phyloP scores from a whole-genome alignment of 1,284 basidiomycete species.

The Pyrrhoderma noxium region DNA sequence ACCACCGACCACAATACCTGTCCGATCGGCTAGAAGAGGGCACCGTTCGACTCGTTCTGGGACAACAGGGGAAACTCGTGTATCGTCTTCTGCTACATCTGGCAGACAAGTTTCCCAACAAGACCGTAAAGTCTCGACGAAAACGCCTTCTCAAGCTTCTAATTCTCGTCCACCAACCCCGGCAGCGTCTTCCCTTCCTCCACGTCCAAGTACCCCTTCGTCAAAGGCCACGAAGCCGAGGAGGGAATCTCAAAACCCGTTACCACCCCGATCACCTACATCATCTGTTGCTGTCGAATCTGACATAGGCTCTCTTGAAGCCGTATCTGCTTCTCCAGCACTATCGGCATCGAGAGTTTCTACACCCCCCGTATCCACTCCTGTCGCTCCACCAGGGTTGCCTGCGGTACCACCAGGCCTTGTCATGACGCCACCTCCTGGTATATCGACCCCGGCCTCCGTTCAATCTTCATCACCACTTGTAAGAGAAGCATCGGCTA shows the following conservation, averaged over 20 bases:
- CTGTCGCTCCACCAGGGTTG: slow-evolving; percentile 46
- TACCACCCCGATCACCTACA: slow-evolving; percentile 41
- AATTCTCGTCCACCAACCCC: slow-evolving; percentile 61
- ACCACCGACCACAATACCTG: slow-evolving; percentile 20
- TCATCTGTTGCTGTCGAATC: slow-evolving; percentile 37
- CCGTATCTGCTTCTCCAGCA: slow-evolving; percentile 21
- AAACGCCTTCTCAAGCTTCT: slow-evolving; percentile 45
- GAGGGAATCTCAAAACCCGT: slow-evolving; percentile 36
- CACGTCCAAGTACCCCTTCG: slow-evolving; percentile 39
- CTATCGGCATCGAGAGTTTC: slow-evolving; percentile 25
- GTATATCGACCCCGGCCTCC: slow-evolving; percentile 31
- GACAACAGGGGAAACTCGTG: slow-evolving; percentile 3
- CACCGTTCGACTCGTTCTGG: slow-evolving; percentile 12
- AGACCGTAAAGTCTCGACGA: slow-evolving; percentile 37
- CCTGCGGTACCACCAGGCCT: slow-evolving; percentile 61
- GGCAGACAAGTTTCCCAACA: slow-evolving; percentile 25
- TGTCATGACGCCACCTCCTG: slow-evolving; percentile 34
- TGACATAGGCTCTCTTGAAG: slow-evolving; percentile 28
- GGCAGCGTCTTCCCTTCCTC: slow-evolving; percentile 31
- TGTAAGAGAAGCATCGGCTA: slow-evolving; percentile 47
- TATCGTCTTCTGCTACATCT: neutral
- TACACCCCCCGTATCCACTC: slow-evolving; percentile 32
- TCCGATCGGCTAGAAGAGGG: slow-evolving; percentile 21
- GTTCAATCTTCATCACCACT: slow-evolving; percentile 38
- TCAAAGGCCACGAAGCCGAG: slow-evolving; percentile 29